These are phyloP conservation scores for Solanum hybrid DNA, from an alignment of 305 asterid species.

Conservation along the genomic window DNA sequence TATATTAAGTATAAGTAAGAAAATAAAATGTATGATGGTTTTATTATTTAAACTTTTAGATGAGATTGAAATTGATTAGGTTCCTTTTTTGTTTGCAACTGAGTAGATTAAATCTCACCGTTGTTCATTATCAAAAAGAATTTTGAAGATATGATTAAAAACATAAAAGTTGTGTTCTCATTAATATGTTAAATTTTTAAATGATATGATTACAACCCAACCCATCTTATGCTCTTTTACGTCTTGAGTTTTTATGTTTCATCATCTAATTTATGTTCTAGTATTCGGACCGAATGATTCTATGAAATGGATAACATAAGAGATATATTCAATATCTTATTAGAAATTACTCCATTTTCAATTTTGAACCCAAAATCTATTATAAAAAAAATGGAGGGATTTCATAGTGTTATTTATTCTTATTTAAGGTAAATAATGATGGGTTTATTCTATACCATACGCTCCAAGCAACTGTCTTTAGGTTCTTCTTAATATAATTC, in stretches of 20 bases:
- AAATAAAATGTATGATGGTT: neutral
- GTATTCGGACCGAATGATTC: neutral
- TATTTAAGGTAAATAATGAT: neutral
- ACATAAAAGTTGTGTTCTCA: neutral
- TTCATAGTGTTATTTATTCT: neutral
- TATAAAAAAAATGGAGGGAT: neutral
- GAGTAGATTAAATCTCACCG: neutral
- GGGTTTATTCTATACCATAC: neutral
- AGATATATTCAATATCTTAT: neutral
- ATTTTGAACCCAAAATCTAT: neutral
- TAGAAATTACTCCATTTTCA: neutral
- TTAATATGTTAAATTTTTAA: neutral
- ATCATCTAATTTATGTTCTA: neutral
- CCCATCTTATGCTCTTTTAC: neutral
- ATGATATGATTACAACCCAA: neutral
- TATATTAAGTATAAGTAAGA: neutral
- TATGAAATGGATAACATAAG: neutral
- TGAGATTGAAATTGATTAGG: neutral
- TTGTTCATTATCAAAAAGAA: neutral
- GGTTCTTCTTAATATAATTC: neutral
- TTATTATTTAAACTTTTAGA: neutral
- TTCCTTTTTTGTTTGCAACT: neutral
- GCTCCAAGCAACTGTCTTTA: neutral
- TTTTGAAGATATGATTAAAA: neutral
- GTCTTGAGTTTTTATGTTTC: neutral